A percentile compares a stretch with the other conserved stretches of the same genome.
Conservation (phyloP, 2,329 filamentous ascomycete genomes). For the Hypocrella siamensis region DNA sequence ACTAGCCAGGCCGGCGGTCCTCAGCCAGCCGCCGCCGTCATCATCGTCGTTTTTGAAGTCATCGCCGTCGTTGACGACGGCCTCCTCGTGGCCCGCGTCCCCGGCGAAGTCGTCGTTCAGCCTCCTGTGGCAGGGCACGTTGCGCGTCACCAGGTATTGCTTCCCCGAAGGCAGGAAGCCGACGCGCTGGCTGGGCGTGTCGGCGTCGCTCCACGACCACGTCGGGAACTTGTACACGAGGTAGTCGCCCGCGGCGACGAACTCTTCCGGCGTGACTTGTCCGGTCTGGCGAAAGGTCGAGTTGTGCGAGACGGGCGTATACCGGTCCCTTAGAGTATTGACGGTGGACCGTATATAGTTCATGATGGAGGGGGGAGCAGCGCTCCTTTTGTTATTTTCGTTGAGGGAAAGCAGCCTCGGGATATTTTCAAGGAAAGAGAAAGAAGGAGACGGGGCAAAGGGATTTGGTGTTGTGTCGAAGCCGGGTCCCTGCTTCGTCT, state of each 20-base stretch:
- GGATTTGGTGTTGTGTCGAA: no score
- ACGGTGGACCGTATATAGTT: conserved; percentile 87
- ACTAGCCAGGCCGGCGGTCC: conserved; percentile 65
- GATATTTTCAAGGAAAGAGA: no score
- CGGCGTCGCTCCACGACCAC: conserved; percentile 90
- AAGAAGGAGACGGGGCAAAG: no score
- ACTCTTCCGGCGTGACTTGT: conserved; percentile 95
- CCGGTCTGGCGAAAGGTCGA: conserved; percentile 90
- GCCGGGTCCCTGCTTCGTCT: no score
- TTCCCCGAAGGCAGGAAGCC: conserved; percentile 74
- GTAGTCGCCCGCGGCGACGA: conserved; percentile 89
- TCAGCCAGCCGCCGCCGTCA: conserved; percentile 80
- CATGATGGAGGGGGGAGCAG: no score
- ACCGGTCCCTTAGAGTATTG: conserved; percentile 80
- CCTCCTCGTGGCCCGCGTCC: conserved; percentile 72
- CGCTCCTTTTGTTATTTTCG: no score
- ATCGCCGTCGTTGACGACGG: conserved; percentile 68
- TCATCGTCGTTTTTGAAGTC: conserved; percentile 37
- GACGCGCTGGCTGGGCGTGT: conserved; percentile 63
- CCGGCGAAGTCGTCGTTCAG: conserved; percentile 90
- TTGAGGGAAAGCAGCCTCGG: no score
- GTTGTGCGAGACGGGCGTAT: conserved; percentile 75
- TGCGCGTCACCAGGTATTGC: conserved; percentile 88
- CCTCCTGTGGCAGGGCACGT: conserved; percentile 82
- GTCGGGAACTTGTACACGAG: conserved; percentile 98